These are phyloP conservation scores for Moesziomyces globuligerus DNA, from an alignment of 1,284 basidiomycete genomes.

Conservation along the genomic window DNA sequence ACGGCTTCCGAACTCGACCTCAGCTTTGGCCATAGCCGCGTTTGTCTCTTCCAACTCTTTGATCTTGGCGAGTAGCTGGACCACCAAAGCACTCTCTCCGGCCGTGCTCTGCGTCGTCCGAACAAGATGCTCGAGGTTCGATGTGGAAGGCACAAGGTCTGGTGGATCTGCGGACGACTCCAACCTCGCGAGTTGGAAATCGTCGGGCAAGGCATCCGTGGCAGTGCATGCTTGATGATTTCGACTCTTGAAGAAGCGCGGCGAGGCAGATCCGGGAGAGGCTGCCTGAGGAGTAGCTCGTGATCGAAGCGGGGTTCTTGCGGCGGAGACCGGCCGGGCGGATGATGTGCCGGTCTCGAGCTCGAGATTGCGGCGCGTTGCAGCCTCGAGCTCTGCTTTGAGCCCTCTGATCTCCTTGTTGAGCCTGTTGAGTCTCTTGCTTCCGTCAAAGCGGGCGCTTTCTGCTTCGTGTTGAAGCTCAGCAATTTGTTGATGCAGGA, in stretches of 20 bases:
- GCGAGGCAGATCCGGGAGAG: constrained; percentile 3
- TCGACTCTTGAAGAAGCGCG: neutral
- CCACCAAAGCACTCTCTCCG: constrained; percentile 49
- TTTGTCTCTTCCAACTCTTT: constrained; percentile 61
- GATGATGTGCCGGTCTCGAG: constrained; percentile 31
- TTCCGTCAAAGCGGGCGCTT: constrained; percentile 44
- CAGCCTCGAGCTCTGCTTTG: constrained; percentile 55
- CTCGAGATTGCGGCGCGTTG: constrained; percentile 51
- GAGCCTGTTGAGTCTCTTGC: constrained; percentile 47
- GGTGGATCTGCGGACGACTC: constrained; percentile 4
- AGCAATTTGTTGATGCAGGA: constrained; percentile 53
- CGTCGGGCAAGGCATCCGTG: neutral
- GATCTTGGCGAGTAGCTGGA: constrained; percentile 58
- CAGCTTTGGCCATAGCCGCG: constrained; percentile 43
- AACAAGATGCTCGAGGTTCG: constrained; percentile 36
- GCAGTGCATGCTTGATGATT: neutral
- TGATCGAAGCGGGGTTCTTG: constrained; percentile 12
- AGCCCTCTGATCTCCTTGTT: constrained; percentile 58
- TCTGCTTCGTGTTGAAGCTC: constrained; percentile 59
- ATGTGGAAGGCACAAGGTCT: constrained; percentile 24
- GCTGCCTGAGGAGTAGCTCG: neutral
- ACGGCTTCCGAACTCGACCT: constrained; percentile 52
- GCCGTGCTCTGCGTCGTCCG: constrained; percentile 11
- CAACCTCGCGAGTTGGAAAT: neutral
- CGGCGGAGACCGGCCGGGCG: constrained; percentile 1